Base-by-base conservation (phyloP, 352 stramenopile genomes). In the Phytophthora pseudosyringae region DNA sequence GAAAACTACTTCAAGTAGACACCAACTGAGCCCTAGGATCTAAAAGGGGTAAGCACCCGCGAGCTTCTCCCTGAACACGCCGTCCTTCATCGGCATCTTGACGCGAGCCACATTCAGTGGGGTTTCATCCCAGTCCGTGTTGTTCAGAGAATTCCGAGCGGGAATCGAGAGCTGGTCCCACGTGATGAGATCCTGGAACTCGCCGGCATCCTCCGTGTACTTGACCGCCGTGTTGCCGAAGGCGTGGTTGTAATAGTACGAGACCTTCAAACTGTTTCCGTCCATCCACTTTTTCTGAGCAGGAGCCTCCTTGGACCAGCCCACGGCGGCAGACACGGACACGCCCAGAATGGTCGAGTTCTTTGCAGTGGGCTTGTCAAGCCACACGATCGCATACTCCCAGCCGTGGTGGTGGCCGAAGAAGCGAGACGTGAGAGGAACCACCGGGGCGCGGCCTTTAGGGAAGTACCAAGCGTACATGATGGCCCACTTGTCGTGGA, bases 381-480 rank as follows among this genome's bases (percentile, higher is more conserved):
- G 64, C 73, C 73, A 81, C 25, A 81, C 61, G 15, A 79, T 53
- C 10, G 71, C 61, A 47, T 79, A 75, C 62, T 81, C 73, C 73
- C 73, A 81, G 33, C 74, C 63, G 43, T 81, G 55, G 43, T 70
- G 73, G 38, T 81, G 69, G 0, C 73, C 73, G 10, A 76, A 61
- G 12, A 53, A 35, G 21, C 48, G 38, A 5, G 39, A 31, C 6
- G 5, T 10, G n/a, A 53, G 15, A 21, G 50, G 59, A 1, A 40
- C 7, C 16, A 35, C 1, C 36, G 67, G 46, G 33, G 67, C 55
- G 32, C 64, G 66, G 0, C 71, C 73, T 41, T 75, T 81, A 3
- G 69, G 66, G 21, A 21, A 21, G 21, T 21, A 21, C 21, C 21
- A 21, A 21, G 21, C 21, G 21, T 21, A 67, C 59, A 68, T 68